Evolutionary conservation across 2,329 filamentous ascomycete species (phyloP).

Genomic region (Plenodomus tracheiphilus): DNA sequence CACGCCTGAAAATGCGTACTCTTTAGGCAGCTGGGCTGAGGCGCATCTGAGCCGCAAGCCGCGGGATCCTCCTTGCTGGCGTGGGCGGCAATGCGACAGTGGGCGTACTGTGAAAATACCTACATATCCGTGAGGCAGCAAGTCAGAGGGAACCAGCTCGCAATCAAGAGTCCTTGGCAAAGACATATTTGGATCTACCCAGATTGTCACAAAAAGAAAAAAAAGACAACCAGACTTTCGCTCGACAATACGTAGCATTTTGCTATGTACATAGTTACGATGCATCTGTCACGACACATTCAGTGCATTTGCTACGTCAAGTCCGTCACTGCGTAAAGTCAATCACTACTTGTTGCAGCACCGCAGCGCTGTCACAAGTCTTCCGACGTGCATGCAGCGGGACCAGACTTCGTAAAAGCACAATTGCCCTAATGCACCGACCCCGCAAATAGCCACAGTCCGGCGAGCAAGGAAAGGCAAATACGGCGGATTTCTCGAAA

Average conservation of each 20-base stretch:
- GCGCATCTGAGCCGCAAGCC: constrained; percentile 9
- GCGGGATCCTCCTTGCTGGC: background rate
- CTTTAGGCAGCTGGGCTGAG: constrained; percentile 18
- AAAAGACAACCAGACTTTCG: no score
- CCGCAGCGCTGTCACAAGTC: constrained; percentile 24
- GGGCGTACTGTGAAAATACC: background rate
- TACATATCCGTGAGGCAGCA: background rate
- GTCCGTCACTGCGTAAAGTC: constrained; percentile 26
- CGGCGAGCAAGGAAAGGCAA: constrained; percentile 35
- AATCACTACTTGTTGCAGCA: constrained; percentile 21
- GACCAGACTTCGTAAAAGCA: constrained; percentile 26
- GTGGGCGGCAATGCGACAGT: background rate
- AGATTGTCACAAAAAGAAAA: no score
- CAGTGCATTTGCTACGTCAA: no score
- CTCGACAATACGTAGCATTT: no score
- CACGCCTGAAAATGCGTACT: constrained; percentile 12
- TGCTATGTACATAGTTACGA: no score
- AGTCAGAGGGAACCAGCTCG: background rate
- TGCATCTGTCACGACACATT: no score
- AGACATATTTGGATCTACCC: background rate
- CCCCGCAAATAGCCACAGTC: constrained; percentile 35
- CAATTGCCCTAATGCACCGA: constrained; percentile 22
- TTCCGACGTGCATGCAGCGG: constrained; percentile 28
- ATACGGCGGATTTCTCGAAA: constrained; percentile 30
- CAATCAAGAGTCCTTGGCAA: background rate